Evolutionary conservation across 768 basidiomycete species (phyloP), one percentile per base, ranked within the genome.

Genomic region (Psilocybe tampanensis): DNA sequence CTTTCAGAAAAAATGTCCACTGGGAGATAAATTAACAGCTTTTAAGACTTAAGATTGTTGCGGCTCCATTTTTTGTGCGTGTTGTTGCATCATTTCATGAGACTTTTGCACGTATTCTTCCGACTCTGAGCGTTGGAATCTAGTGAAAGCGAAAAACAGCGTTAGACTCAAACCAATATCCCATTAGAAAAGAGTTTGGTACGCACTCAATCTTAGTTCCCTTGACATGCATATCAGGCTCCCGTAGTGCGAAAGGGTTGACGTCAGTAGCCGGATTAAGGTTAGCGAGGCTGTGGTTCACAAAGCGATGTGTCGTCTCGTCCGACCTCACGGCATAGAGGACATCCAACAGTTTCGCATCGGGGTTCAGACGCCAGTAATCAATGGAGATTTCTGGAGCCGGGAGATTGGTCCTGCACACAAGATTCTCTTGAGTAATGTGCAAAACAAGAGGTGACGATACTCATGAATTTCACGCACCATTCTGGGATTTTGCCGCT

Each of bases 241-340:
- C 95, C 21, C 87, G 84, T 23, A 97, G 73, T 15, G 94, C 91
- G 64, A 95, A 94, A 0, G 93, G 94, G 66, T 95, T 97, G 63
- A 93, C 85, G 70, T 98, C 96, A 33, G 82, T 84, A 32, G 80
- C 69, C 26, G 80, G 77, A 61, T 92, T 76, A 48, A 99, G 79
- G 73, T 94, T 95, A 3, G 95, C 96, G 33, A 98, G 78, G 56
- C 90, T 92, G 75, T 98, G 96, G 72, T 98, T 98, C 61, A 96
- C 94, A 66, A 98, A 98, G 48, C 94, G 81, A 66, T 98, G 95
- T 1, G 91, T 94, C 0, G 90, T 84, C 70, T 98, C 95, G 71
- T 98, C 95, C 15, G 92, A 93, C 64, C 95, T 83, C 32, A 98
- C 92, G 32, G 94, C 94, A 66, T 92, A 92, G 47, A 98, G 80